phyloP scores from a whole-genome alignment of 1,284 basidiomycete species.

The Vanrija humicola region DNA sequence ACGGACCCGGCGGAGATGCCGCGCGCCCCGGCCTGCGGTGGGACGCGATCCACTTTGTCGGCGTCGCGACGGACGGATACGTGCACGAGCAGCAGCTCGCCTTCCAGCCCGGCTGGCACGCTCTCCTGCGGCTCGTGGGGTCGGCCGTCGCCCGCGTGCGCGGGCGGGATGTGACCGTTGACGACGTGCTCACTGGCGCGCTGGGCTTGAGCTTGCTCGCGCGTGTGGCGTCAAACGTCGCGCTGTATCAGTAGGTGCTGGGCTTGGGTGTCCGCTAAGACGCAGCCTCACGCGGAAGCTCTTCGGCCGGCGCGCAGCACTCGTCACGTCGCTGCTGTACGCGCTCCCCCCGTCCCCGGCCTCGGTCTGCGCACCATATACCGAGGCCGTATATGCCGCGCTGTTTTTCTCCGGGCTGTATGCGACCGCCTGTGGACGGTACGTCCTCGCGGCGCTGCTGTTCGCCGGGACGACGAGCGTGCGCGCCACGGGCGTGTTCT shows the following conservation, averaged over 20 bases:
- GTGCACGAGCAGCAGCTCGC: conserved; percentile 80
- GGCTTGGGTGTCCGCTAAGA: not conserved
- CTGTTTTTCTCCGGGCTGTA: conserved; percentile 66
- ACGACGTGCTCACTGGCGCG: conserved; percentile 31
- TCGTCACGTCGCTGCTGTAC: conserved; percentile 63
- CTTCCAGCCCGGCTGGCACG: conserved; percentile 70
- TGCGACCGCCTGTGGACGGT: conserved; percentile 45
- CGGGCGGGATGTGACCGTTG: not conserved
- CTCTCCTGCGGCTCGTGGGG: conserved; percentile 54
- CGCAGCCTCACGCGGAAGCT: conserved; percentile 37
- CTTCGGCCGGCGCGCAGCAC: conserved; percentile 55
- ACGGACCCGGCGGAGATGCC: not conserved
- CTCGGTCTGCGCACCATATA: conserved; percentile 68
- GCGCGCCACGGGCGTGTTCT: conserved; percentile 76
- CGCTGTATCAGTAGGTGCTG: conserved; percentile 59
- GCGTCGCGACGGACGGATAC: conserved; percentile 62
- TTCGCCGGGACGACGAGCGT: conserved; percentile 68
- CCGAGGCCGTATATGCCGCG: conserved; percentile 79
- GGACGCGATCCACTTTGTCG: conserved; percentile 79
- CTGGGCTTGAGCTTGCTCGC: conserved; percentile 26
- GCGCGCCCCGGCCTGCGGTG: conserved; percentile 60
- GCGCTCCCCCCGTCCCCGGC: conserved; percentile 76
- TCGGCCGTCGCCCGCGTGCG: not conserved
- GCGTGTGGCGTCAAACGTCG: conserved; percentile 47
- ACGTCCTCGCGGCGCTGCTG: conserved; percentile 53